Percentiles rank a stretch among this genome's conserved stretches.
Evolutionary conservation across 2,329 filamentous ascomycete genomes (phyloP).

Genomic region (Aspergillaceae sp.): DNA sequence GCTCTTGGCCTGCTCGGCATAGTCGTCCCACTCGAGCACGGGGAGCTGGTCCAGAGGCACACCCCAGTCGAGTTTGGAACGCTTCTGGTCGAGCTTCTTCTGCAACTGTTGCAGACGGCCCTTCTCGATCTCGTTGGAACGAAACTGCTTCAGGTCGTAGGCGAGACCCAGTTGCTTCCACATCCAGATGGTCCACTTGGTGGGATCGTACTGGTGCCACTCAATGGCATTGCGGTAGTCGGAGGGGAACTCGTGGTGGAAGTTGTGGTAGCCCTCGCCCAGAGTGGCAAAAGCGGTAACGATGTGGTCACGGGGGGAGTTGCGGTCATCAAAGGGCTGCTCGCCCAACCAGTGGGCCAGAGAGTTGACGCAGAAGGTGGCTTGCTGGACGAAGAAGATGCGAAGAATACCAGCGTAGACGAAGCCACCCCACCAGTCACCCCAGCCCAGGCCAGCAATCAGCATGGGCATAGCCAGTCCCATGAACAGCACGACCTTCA

Average conservation of each 20-base stretch:
- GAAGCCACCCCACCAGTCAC: conserved; percentile 72
- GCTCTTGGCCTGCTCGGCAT: conserved; percentile 66
- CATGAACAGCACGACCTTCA: conserved; percentile 71
- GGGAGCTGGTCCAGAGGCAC: conserved; percentile 76
- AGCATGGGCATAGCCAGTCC: conserved; percentile 66
- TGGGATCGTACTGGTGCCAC: conserved; percentile 88
- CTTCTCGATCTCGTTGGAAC: conserved; percentile 86
- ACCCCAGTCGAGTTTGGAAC: conserved; percentile 74
- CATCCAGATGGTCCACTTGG: conserved; percentile 78
- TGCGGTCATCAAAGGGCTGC: conserved; percentile 86
- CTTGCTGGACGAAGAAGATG: conserved; percentile 84
- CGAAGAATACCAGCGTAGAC: conserved; percentile 78
- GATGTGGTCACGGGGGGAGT: conserved; percentile 80
- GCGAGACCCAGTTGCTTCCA: conserved; percentile 81
- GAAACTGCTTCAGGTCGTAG: conserved; percentile 84
- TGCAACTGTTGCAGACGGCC: conserved; percentile 78
- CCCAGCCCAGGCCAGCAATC: conserved; percentile 69
- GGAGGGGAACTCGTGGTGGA: conserved; percentile 89
- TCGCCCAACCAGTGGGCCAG: conserved; percentile 86
- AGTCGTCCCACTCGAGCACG: conserved; percentile 80
- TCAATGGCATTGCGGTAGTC: conserved; percentile 88
- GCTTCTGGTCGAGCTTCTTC: conserved; percentile 89
- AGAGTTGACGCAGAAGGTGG: conserved; percentile 89
- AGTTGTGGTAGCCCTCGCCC: conserved; percentile 88
- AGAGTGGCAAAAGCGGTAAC: conserved; percentile 78